Evolutionary conservation across 768 basidiomycete species (phyloP), one percentile per base, ranked within the genome.

Genomic region (Inosperma sp.): DNA sequence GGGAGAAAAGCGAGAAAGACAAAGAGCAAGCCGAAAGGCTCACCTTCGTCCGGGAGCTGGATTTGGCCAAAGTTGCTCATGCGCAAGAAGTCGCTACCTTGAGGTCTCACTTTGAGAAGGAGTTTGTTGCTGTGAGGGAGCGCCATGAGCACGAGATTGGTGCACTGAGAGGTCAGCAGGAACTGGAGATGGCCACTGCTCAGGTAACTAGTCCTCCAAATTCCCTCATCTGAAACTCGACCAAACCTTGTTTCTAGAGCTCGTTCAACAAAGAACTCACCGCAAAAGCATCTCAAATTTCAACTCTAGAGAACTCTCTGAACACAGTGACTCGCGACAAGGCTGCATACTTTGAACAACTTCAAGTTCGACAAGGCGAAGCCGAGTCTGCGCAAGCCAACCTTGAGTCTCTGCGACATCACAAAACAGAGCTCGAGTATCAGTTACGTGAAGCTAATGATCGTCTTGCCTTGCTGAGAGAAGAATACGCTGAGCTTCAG

Each of bases 331-430:
- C 81, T 12, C 68, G 73, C 22, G 89, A 93, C 62, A 94, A 93
- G 60, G 84, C 83, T 57, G 65, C 72, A 9, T 78, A 92, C 55
- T 98, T 97, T 63, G 89, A 94, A 57, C 82, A 87, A 53, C 74
- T 93, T 3, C 93, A 98, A 67, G 60, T 86, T 40, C 84, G 89
- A 25, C 92, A 95, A 65, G 93, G 89, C 13, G 94, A 97, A 61
- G 67, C 88, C 9, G 96, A 99, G 68, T 86, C 88, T 2, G 81
- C 84, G 4, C 83, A 85, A 55, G 81, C 80, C 4, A 83, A 88
- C 56, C 73, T 85, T 2, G 90, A 93, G 57, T 78, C 78, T 1
- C 67, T 93, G 16, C 82, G 88, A 58, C 82, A 82, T 41, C 86
- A 88, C 59, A 85, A 83, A 40, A 82, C 84, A 2, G 96, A 99